Conservation (phyloP, 1,284 basidiomycete genomes). For the Ceratobasidium sp. region DNA sequence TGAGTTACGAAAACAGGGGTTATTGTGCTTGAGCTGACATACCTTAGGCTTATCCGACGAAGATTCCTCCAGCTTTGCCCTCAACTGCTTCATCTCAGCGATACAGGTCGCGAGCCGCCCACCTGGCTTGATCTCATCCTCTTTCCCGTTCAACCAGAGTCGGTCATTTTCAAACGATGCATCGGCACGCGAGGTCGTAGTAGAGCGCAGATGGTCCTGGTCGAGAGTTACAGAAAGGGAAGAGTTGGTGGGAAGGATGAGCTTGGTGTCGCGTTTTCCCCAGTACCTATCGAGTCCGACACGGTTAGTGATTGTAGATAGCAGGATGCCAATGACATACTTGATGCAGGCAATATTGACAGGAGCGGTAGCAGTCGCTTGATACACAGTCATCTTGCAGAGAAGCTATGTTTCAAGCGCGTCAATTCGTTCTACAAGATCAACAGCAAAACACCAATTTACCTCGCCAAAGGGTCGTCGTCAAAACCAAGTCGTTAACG, state of each 20-base stretch:
- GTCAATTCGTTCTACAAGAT: not conserved
- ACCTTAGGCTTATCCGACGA: constrained; percentile 77
- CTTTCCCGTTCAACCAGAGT: constrained; percentile 95
- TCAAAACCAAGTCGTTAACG: not conserved
- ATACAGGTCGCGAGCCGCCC: constrained; percentile 92
- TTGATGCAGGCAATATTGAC: constrained; percentile 98
- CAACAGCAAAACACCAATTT: not conserved
- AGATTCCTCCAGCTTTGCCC: constrained; percentile 81
- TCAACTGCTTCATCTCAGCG: constrained; percentile 84
- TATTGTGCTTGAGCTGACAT: constrained; percentile 36
- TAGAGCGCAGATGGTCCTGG: constrained; percentile 95
- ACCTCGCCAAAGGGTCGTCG: constrained; percentile 15
- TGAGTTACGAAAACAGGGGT: constrained; percentile 27
- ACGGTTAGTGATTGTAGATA: constrained; percentile 45
- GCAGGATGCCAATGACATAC: constrained; percentile 62
- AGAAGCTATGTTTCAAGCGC: constrained; percentile 10
- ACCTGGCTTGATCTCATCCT: constrained; percentile 88
- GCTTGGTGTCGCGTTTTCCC: constrained; percentile 96
- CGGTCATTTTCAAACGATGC: constrained; percentile 80
- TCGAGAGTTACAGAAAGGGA: constrained; percentile 97
- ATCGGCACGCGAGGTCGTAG: constrained; percentile 92
- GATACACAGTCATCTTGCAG: constrained; percentile 72
- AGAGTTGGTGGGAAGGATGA: constrained; percentile 98
- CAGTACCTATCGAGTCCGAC: constrained; percentile 77
- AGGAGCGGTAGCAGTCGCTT: constrained; percentile 93